Percentiles rank a stretch among this genome's conserved stretches.
Conservation (phyloP, 2,329 filamentous ascomycete genomes). For the Trichoderma lentiforme region DNA sequence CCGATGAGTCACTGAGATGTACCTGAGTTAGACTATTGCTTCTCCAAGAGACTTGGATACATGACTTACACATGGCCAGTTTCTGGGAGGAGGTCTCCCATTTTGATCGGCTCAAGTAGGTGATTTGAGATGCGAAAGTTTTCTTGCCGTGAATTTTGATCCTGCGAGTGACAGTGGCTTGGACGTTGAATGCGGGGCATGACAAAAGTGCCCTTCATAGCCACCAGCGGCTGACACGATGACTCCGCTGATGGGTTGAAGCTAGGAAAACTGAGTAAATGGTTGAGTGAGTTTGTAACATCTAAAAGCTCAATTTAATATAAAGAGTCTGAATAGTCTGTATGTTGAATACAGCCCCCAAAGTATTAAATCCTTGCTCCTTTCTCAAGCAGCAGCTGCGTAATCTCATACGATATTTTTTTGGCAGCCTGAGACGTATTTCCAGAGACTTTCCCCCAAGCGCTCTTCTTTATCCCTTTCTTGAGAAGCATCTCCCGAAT, state of each 20-base stretch:
- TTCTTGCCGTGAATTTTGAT: neutral
- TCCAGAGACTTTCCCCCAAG: no score
- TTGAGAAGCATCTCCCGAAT: no score
- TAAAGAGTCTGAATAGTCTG: neutral
- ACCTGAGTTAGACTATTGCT: neutral
- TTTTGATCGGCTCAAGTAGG: neutral
- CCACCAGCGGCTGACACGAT: neutral
- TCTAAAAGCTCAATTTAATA: neutral
- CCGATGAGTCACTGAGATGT: neutral
- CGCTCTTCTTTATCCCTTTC: no score
- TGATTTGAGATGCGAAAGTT: neutral
- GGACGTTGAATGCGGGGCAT: neutral
- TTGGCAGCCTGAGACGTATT: no score
- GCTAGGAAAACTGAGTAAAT: neutral
- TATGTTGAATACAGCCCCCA: neutral
- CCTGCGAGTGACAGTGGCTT: neutral
- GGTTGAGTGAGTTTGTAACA: neutral
- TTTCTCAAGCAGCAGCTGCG: neutral
- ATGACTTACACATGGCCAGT: neutral
- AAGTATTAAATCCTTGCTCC: neutral
- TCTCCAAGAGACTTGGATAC: neutral
- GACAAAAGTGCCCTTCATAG: neutral
- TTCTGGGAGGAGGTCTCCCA: neutral
- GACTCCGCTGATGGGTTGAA: neutral
- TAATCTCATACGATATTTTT: no score